Evolutionary conservation across 441 rosid genomes (phyloP).

Genomic region (Pelargonium fulgidum): DNA sequence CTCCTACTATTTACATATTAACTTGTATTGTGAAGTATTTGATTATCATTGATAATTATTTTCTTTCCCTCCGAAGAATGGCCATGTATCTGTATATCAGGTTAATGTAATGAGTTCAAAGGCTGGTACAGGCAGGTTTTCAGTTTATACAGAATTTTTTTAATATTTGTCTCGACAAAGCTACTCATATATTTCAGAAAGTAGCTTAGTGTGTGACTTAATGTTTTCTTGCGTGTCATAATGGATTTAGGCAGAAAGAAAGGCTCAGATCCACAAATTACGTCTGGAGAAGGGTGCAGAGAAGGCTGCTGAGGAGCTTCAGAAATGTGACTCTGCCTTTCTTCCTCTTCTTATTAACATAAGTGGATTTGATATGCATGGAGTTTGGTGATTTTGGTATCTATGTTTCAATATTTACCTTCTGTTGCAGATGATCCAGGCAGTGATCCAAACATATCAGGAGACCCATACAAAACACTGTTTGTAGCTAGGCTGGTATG

Average conservation of each 20-base stretch:
- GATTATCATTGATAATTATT: too few relatives aligned
- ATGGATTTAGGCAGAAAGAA: constrained; percentile 48
- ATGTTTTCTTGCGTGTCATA: neutral
- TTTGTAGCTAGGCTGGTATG: constrained; percentile 89
- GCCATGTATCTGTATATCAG: too few relatives aligned
- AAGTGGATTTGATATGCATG: constrained; percentile 7
- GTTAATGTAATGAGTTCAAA: too few relatives aligned
- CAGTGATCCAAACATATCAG: constrained; percentile 62
- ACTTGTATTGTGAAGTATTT: too few relatives aligned
- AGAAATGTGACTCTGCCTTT: constrained; percentile 45
- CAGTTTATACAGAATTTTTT: too few relatives aligned
- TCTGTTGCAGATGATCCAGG: constrained; percentile 62
- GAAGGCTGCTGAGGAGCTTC: constrained; percentile 75
- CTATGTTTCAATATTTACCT: constrained; percentile 7
- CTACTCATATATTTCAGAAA: neutral
- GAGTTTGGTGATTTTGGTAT: constrained; percentile 4
- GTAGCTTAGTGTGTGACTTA: neutral
- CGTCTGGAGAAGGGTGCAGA: constrained; percentile 77
- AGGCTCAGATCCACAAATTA: constrained; percentile 64
- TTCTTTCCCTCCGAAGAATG: too few relatives aligned
- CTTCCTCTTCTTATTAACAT: constrained; percentile 12
- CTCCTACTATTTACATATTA: too few relatives aligned
- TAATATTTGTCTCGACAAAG: too few relatives aligned
- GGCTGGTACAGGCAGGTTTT: too few relatives aligned
- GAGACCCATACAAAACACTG: constrained; percentile 93